These are phyloP conservation scores for Cunninghamia lanceolata DNA, from an alignment of 75 land plant species.

Conservation along the genomic window DNA sequence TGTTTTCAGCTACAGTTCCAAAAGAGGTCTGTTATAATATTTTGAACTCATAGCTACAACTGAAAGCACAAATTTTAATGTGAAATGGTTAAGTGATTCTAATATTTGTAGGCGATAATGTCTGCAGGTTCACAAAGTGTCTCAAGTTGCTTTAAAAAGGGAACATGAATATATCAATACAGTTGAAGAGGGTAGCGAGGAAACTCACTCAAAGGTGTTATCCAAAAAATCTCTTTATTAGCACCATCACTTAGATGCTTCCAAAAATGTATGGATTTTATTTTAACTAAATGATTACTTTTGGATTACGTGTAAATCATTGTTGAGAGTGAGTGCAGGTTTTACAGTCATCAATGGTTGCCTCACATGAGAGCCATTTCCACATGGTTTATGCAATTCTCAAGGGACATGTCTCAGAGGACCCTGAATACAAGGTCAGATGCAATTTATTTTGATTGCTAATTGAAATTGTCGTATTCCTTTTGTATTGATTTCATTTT, in stretches of 20 bases:
- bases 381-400: slow-evolving; percentile 63
- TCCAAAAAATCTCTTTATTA: background rate
- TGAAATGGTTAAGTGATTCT: background rate
- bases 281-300: background rate
- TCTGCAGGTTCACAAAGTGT: slow-evolving; percentile 80
- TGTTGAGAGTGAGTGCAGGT: slow-evolving; percentile 14
- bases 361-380: slow-evolving; percentile 80
- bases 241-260: slow-evolving; percentile 9
- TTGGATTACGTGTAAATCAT: background rate
- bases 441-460: background rate
- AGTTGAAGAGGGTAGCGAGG: slow-evolving; percentile 86
- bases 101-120: background rate
- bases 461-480: background rate
- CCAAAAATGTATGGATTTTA: slow-evolving; percentile 16
- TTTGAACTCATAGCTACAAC: background rate
- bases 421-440: slow-evolving; percentile 88
- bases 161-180: slow-evolving; percentile 90
- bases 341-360: slow-evolving; percentile 36
- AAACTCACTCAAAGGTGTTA: slow-evolving; percentile 88
- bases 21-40: slow-evolving; percentile 53
- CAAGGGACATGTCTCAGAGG: slow-evolving; percentile 69
- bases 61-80: background rate
- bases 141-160: slow-evolving; percentile 80
- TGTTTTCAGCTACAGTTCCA: slow-evolving; percentile 99
- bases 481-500: background rate